Percentiles rank a stretch among this genome's conserved stretches.
Evolutionary conservation across 2,329 filamentous ascomycete species (phyloP).

Genomic region (Thielaviopsis populi): DNA sequence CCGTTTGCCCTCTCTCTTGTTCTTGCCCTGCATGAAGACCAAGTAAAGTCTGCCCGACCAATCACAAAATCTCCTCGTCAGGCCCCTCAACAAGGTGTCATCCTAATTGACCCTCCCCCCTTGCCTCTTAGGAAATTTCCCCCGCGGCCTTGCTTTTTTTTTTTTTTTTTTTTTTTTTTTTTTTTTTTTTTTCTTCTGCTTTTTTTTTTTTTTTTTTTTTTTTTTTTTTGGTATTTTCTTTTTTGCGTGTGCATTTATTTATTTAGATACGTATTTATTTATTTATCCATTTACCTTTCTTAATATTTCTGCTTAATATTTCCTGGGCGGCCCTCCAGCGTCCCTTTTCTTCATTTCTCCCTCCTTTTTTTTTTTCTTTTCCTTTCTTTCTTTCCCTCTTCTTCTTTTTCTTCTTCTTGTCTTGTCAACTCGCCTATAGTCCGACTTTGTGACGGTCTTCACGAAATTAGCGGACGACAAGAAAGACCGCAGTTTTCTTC

Average conservation of each 20-base stretch:
- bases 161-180: too few species aligned
- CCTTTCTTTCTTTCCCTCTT: slow-evolving; percentile 17
- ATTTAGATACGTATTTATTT: too few species aligned
- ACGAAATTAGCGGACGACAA: neutral
- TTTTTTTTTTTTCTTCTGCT: too few species aligned
- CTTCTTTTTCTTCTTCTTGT: slow-evolving; percentile 10
- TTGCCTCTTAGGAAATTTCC: slow-evolving; percentile 9
- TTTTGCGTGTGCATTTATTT: slow-evolving; percentile 12
- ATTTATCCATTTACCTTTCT: too few species aligned
- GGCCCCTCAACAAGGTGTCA: slow-evolving; percentile 8
- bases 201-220: too few species aligned
- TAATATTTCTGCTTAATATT: slow-evolving; percentile 15
- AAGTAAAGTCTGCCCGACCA: neutral
- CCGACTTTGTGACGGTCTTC: neutral
- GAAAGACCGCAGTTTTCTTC: neutral
- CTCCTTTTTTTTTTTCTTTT: slow-evolving; percentile 10
- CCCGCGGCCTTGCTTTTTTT: neutral
- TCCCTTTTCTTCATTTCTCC: slow-evolving; percentile 18
- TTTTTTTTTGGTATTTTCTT: too few species aligned
- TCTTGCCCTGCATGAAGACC: neutral
- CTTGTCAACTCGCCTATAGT: neutral
- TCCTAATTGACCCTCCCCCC: slow-evolving; percentile 4
- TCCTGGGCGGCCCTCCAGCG: slow-evolving; percentile 15
- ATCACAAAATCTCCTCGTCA: slow-evolving; percentile 12
- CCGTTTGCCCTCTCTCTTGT: slow-evolving; percentile 3